Conservation (phyloP, 1,284 basidiomycete genomes). For the Cryptococcus sp. region DNA sequence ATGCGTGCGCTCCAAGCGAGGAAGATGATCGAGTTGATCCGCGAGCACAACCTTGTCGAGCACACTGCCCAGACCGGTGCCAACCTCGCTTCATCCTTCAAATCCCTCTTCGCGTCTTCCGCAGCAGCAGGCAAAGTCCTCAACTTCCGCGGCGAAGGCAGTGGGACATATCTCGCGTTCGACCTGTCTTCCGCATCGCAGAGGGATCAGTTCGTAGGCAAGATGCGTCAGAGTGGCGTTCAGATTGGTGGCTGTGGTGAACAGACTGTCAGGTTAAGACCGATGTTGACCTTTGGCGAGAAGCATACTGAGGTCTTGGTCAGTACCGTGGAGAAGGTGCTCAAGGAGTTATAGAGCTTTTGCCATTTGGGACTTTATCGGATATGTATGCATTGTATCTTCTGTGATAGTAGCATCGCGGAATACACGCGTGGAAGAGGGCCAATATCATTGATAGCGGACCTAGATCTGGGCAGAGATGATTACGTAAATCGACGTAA, state of each 20-base stretch:
- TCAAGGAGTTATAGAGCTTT: constrained; percentile 16
- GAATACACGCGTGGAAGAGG: no score
- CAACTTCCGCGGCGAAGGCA: constrained; percentile 56
- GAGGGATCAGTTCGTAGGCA: constrained; percentile 55
- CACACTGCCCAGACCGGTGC: constrained; percentile 29
- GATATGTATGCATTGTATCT: no score
- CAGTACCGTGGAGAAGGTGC: constrained; percentile 20
- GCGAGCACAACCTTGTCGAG: constrained; percentile 24
- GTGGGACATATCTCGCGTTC: constrained; percentile 59
- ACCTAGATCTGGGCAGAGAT: no score
- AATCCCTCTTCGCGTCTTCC: constrained; percentile 19
- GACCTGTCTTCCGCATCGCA: constrained; percentile 51
- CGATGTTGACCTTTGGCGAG: constrained; percentile 57
- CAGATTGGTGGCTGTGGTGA: constrained; percentile 53
- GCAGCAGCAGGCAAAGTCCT: constrained; percentile 33
- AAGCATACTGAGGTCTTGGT: constrained; percentile 54
- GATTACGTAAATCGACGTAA: no score
- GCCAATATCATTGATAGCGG: no score
- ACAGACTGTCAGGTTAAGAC: constrained; percentile 55
- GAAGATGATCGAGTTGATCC: constrained; percentile 56
- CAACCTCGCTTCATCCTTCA: constrained; percentile 20
- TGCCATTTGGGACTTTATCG: no score
- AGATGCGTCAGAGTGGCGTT: constrained; percentile 47
- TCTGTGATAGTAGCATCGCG: no score
- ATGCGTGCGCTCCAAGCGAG: constrained; percentile 58